Evolutionary conservation across 2,329 filamentous ascomycete genomes (phyloP), one percentile per base, ranked within the genome.

Genomic region (Chaetomiaceae sp.): DNA sequence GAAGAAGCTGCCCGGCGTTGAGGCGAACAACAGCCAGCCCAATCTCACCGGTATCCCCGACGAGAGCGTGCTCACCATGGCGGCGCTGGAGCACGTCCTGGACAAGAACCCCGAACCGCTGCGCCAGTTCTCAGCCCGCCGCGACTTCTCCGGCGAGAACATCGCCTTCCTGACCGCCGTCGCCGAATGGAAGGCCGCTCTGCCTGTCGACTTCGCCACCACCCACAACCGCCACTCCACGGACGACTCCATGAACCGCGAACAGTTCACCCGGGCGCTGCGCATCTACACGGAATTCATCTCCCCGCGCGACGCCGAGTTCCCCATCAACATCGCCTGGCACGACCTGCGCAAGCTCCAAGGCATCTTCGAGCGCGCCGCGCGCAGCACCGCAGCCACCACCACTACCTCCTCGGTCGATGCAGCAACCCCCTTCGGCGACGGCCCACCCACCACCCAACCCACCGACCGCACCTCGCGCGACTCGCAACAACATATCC

Each of bases 91-190:
- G 55, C 72, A 79, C 52, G 78, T 81, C 4, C 70, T 87, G 0
- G 69, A 75, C 48, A 71, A 74, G 44, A 83, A 85, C 61, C 78
- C 81, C 0, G 70, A 74, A 4, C 78, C 79, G 0, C 72, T 87
- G 0, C 79, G 83, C 50, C 67, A 80, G 46, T 87, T 85, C 62
- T 83, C 84, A 0, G 82, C 83, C 0, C 70, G 79, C 1, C 74
- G 77, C 31, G 84, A 87, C 58, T 86, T 87, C 61, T 86, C 83
- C 0, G 83, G 82, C 13, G 84, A 87, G 63, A 87, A 87, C 61
- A 82, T 87, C 56, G 77, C 82, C 41, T 87, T 87, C 63, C 66
- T 87, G 5, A 78, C 74, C 8, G 70, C 73, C 35, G 75, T 85
- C 8, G 69, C 73, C 2, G 72, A 75, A 51, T 86, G 80, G 78